Percentiles rank a stretch among this genome's conserved stretches.
Conservation (phyloP, 176 grass and related monocot genomes). For the Themeda triandra region DNA sequence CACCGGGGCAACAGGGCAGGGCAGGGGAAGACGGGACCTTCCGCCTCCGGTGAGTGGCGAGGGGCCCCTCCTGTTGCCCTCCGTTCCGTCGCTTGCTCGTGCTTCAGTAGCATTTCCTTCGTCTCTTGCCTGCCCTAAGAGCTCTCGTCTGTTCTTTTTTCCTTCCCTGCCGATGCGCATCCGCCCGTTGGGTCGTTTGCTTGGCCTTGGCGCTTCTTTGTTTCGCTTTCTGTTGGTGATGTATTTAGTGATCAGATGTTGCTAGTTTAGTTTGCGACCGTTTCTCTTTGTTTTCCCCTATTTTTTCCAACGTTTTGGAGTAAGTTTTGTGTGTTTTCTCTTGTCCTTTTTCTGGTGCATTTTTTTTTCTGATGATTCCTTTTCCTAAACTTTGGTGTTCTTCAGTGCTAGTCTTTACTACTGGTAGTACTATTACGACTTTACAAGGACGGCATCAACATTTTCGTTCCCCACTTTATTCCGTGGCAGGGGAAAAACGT, state of each 20-base stretch:
- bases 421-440: no score
- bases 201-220: not conserved
- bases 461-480: not conserved
- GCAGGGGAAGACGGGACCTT: no score
- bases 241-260: slow-evolving; percentile 1
- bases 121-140: not conserved
- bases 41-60: no score
- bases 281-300: not conserved
- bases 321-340: not conserved
- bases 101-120: slow-evolving; percentile 6
- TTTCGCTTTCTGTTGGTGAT: not conserved
- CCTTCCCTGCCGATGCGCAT: not conserved
- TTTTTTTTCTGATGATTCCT: not conserved
- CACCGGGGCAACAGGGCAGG: no score
- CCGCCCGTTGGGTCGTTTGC: no score
- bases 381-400: slow-evolving; percentile 8
- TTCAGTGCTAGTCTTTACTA: not conserved
- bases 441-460: not conserved
- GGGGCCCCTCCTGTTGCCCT: not conserved
- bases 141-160: not conserved
- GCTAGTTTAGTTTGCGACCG: not conserved
- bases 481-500: not conserved
- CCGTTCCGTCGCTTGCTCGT: not conserved
- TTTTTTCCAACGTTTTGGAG: not conserved
- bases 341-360: no score